phyloP scores from a whole-genome alignment of 2,329 filamentous ascomycete genomes.

The Chrysoporthe puriensis region DNA sequence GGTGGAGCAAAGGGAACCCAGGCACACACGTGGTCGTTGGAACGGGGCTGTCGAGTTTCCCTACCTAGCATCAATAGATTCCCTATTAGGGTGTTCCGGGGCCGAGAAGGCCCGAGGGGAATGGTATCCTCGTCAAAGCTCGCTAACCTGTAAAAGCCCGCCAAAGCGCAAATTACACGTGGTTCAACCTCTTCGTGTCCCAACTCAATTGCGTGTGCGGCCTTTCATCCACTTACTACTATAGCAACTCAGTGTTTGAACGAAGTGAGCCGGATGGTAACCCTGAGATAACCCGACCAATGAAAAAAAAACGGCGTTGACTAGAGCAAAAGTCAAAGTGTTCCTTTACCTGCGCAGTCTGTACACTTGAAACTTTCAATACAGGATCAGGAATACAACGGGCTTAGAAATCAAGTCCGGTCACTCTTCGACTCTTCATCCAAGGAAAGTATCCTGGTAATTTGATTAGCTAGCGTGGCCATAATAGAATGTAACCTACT shows the following conservation, averaged over 20 bases:
- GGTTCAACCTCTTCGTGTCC: background rate
- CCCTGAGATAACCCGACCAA: no score
- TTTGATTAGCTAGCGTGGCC: background rate
- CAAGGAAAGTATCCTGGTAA: background rate
- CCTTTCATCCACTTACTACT: background rate
- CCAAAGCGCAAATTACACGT: background rate
- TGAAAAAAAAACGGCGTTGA: background rate
- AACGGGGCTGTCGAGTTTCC: background rate
- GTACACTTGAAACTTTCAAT: no score
- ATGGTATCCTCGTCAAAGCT: background rate
- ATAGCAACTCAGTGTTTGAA: background rate
- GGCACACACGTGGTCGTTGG: background rate
- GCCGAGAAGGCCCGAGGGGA: background rate
- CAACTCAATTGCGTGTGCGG: background rate
- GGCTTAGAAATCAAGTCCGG: background rate
- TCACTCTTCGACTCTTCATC: no score
- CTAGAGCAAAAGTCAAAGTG: background rate
- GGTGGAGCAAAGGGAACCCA: background rate
- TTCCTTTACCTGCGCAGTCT: background rate
- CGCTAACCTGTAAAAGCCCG: background rate
- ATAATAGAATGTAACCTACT: background rate
- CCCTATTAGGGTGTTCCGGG: background rate
- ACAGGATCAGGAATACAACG: no score
- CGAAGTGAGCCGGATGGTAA: background rate
- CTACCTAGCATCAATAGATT: background rate